Base-by-base conservation (phyloP, 2,329 filamentous ascomycete genomes). In the Fusarium domesticum region DNA sequence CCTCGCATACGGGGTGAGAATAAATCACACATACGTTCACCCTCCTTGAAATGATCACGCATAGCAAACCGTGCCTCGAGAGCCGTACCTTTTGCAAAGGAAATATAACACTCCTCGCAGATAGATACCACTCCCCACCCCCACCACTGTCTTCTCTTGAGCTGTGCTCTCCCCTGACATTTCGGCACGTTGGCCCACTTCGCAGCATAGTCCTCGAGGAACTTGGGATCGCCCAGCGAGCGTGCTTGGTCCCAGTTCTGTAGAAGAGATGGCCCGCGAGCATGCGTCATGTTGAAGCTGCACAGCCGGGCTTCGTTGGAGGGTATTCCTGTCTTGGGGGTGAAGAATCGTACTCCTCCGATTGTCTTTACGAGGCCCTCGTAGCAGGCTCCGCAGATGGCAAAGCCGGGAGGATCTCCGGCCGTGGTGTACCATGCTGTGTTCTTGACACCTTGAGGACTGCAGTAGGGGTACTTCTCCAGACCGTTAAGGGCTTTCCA, bases 1-100 rank as follows among this genome's bases (percentile, higher is more conserved):
- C 46, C 37, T 6, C 68, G 63, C 61, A 71, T 70, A 10, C 66
- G 66, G 18, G 59, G 54, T 5, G 64, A 68, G 44, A 66, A 70
- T 34, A 69, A 48, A 35, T 70, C 66, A 48, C 68, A 70, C 56
- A 70, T 64, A 3, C 52, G 47, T 28, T 45, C 23, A 0, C 40
- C 45, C 0, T 56, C 35, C 1, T 59, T 47, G 2, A 44, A 25
- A 2, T 44, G 37, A 5, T 63, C 59, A 2, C 50, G 52, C 14
- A 68, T 48, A 2, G 51, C 50, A 56, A 68, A 69, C 2, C 48
- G 42, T 18, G 48, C 23, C 8, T 64, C 66, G 0, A 70, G 47
- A 0, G 47, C 33, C 0, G 58, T 60, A 0, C 57, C 58, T 30
- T 55, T 56, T 2, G 61, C 62, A 28, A 69, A 68, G 10, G 62